Evolutionary conservation across 176 grass and related monocot genomes (phyloP).

Genomic region (Ampelocalamus luodianensis): DNA sequence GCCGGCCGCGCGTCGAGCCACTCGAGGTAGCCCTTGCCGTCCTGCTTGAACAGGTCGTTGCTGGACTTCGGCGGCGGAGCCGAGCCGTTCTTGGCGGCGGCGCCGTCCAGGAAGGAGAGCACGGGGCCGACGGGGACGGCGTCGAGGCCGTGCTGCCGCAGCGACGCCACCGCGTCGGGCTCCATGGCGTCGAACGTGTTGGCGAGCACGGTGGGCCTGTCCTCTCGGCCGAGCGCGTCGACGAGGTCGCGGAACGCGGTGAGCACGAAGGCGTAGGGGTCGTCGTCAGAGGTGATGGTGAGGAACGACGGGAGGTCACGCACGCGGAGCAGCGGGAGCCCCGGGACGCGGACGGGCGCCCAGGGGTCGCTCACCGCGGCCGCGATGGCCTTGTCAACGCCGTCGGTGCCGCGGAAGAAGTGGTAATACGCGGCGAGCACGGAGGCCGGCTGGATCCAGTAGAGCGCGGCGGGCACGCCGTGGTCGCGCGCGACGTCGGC

Average conservation of each 20-base stretch:
- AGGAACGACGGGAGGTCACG: constrained; percentile 66
- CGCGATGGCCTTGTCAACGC: constrained; percentile 37
- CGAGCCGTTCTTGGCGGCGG: background rate
- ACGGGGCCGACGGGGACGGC: constrained; percentile 62
- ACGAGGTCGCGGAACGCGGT: constrained; percentile 41
- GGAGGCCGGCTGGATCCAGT: constrained; percentile 70
- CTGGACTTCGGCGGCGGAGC: background rate
- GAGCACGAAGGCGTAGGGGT: constrained; percentile 38
- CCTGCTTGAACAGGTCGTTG: constrained; percentile 58
- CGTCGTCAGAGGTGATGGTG: constrained; percentile 32
- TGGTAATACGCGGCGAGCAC: constrained; percentile 60
- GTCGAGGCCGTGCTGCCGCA: constrained; percentile 40
- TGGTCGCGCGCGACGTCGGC: background rate
- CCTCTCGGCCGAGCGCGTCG: constrained; percentile 5
- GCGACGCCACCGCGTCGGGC: constrained; percentile 39
- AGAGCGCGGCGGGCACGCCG: constrained; percentile 47
- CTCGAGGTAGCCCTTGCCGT: constrained; percentile 54
- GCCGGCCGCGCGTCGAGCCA: constrained; percentile 58
- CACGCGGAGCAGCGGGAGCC: constrained; percentile 50
- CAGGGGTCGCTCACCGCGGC: constrained; percentile 23
- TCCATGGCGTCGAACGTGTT: constrained; percentile 80
- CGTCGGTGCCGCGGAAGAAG: constrained; percentile 56
- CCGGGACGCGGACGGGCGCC: constrained; percentile 43
- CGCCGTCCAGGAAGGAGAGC: constrained; percentile 46
- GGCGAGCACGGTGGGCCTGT: constrained; percentile 51